Evolutionary conservation across 2,329 filamentous ascomycete species (phyloP), one percentile per base, ranked within the genome.

Genomic region (Nemania sp.): DNA sequence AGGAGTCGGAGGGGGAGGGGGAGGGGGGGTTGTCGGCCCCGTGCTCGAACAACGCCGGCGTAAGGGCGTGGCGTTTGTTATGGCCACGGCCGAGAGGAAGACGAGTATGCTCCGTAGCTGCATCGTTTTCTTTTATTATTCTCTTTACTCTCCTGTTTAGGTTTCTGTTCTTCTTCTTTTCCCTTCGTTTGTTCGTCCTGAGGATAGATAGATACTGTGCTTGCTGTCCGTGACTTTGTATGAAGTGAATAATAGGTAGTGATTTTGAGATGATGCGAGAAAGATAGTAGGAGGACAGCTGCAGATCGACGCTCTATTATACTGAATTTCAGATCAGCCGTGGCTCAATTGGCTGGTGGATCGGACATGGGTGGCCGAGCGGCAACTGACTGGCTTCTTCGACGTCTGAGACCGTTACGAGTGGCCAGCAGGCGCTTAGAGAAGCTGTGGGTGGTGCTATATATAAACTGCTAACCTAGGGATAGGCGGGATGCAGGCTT

Each of bases 361-460:
- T 47, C 45, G 51, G 50, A 62, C 68, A 55, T 55, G 65, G 67
- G 42, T 49, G 51, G 48, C 35, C 39, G 60, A 65, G 70, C 69
- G 69, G 67, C 53, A 71, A 67, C 66, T 71, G 65, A 29, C 25
- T 29, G 53, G 48, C 21, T 43, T 45, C 57, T 59, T 64, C 50
- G 65, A 56, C 68, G 60, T 68, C 52, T 63, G 54, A 67, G 68
- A 62, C 60, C 67, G 62, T 53, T 64, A 56, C 52, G 62, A 48
- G 56, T 52, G 57, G 56, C 62, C 62, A 55, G 52, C 39, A 52
- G 69, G 71, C 71, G 71, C 71, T 73, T 73, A 72, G 61, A 69
- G 67, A 32, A 40, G 45, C n/a, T 29, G 49, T 54, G 54, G 10
- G 49, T 51, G 49, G 58, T 64, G 34, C 59, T 64, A 64, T 67